Conservation (phyloP, 371 early-diverging fungal species). For the Batkoa obscura region DNA sequence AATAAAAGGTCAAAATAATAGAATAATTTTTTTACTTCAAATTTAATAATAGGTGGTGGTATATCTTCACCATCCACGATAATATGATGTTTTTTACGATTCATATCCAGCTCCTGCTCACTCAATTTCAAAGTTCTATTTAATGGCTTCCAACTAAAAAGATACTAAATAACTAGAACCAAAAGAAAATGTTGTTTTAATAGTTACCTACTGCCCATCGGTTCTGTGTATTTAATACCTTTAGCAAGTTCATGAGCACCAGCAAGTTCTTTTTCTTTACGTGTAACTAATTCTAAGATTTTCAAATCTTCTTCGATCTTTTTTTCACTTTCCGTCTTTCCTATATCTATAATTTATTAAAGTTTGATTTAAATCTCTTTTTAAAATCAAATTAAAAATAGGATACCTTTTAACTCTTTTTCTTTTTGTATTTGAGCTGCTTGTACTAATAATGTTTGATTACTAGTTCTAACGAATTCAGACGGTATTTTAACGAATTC, state of each 20-base stretch:
- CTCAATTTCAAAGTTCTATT: conserved; percentile 32
- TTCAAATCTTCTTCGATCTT: conserved; percentile 61
- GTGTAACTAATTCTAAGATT: conserved; percentile 61
- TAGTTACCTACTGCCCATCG: conserved; percentile 50
- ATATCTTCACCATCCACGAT: conserved; percentile 49
- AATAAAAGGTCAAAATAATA: neutral
- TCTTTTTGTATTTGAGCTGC: neutral
- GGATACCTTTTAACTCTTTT: neutral
- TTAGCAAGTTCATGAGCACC: conserved; percentile 74
- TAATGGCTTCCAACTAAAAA: conserved; percentile 58
- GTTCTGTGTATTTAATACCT: conserved; percentile 66
- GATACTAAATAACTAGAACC: neutral
- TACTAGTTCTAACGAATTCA: neutral
- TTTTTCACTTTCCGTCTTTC: conserved; percentile 63
- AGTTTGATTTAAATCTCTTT: neutral
- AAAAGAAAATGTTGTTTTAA: neutral
- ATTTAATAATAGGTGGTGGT: conserved; percentile 55
- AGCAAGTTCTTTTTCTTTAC: conserved; percentile 49
- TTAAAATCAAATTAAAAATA: neutral
- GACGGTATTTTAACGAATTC: neutral
- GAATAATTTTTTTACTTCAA: conserved; percentile 14
- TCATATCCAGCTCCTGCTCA: conserved; percentile 24
- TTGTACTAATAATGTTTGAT: neutral
- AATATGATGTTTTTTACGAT: conserved; percentile 48
- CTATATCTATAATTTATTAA: conserved; percentile 6